These are phyloP conservation scores for Aspergillus spinulosporus DNA, from an alignment of 2,329 filamentous ascomycete species.

Conservation along the genomic window DNA sequence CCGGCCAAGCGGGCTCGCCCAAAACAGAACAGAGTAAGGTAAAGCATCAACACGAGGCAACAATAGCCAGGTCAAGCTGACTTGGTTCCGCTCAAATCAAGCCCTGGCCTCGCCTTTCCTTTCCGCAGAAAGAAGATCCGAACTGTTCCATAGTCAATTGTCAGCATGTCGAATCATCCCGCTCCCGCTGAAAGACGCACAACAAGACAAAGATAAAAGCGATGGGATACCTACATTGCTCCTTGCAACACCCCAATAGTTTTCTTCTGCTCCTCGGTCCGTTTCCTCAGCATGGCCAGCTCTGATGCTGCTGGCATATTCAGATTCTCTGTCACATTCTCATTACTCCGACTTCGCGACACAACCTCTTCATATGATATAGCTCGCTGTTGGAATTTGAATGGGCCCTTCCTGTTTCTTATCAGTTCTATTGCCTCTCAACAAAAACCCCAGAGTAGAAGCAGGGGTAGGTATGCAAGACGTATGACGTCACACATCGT, in stretches of 20 bases:
- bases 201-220: no score
- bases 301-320: background rate
- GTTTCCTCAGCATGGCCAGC: background rate
- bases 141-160: no score
- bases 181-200: no score
- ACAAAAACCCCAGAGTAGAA: background rate
- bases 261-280: background rate
- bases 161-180: no score
- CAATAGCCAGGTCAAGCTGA: no score
- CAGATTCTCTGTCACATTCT: background rate
- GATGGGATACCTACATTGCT: background rate
- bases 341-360: background rate
- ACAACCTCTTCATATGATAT: conserved; percentile 3
- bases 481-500: background rate
- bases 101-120: no score
- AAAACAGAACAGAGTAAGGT: no score
- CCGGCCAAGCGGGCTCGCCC: no score
- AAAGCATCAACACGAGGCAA: no score
- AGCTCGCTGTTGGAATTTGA: conserved; percentile 1
- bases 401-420: background rate
- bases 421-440: background rate
- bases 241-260: conserved; percentile 2
- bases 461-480: background rate
- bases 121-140: no score
- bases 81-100: no score